Evolutionary conservation across 179 eudicot species (phyloP), one percentile per base, ranked within the genome.

Genomic region (Spinacia oleracea): DNA sequence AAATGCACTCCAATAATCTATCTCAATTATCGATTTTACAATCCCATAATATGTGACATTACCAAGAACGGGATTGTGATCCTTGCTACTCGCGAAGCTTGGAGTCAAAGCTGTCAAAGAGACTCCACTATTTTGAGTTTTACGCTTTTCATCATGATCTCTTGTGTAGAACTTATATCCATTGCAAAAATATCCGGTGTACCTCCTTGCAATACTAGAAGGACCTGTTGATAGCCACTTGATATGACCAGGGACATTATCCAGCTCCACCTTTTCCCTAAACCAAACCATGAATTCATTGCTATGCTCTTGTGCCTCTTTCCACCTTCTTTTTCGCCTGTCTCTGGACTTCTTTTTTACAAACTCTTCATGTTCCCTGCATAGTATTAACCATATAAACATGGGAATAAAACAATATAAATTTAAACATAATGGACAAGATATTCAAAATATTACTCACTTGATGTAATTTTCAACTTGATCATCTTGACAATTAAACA

Each of bases 151-250:
- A 63, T 63, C 68, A 9, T 31, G 68, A 1, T 63, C 21, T 29
- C 5, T 31, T 9, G 68, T 63, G 38, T 27, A 63, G 40, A 9
- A 63, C 15, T 29, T 63, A 29, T 63, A 63, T 8, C 65, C 65
- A 60, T 60, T 60, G 65, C 27, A 9, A 23, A 29, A n/a, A 60
- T 60, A 60, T n/a, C 65, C 65, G 21, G 31, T 60, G 14, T 45
- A 45, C 9, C 50, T 25, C 21, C 32, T 12, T 42, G 51, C 10
- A 45, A 45, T 16, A 70, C 2, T 70, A 70, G 48, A 40, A 40
- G 72, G 72, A 38, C 72, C 50, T 3, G 40, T 6, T 16, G 72
- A 68, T 9, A 18, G 25, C 72, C 72, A 68, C 48, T 35, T 68
- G 23, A 68, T 42, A 38, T 38, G 50, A 68, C 40, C 2, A 5